A percentile compares a stretch with the other conserved stretches of the same genome.
These are phyloP conservation scores for Penicillium pulvis DNA, from an alignment of 495 filamentous ascomycete genomes.

Conservation along the genomic window DNA sequence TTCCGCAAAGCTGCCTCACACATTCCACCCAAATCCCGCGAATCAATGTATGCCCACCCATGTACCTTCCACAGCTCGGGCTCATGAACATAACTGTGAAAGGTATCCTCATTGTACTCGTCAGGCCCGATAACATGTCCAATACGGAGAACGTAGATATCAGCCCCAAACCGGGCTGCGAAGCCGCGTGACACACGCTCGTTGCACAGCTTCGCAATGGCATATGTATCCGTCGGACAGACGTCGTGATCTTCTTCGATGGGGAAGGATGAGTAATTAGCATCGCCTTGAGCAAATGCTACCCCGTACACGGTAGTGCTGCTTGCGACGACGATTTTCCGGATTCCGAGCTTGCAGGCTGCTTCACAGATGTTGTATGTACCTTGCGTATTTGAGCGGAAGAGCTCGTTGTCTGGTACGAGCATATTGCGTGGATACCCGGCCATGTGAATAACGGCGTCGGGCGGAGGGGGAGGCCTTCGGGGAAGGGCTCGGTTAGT, in stretches of 20 bases:
- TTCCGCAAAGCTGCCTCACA: constrained; percentile 20
- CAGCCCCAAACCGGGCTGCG: constrained; percentile 50
- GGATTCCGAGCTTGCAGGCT: constrained; percentile 58
- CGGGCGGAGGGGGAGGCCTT: constrained; percentile 42
- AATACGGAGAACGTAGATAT: constrained; percentile 61
- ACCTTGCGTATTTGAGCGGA: constrained; percentile 50
- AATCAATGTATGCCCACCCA: constrained; percentile 62
- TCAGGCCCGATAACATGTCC: constrained; percentile 60
- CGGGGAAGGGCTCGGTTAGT: constrained; percentile 44
- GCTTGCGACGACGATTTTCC: constrained; percentile 58
- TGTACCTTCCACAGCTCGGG: constrained; percentile 55
- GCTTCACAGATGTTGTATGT: constrained; percentile 64
- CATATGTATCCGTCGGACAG: constrained; percentile 57
- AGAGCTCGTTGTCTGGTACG: constrained; percentile 59
- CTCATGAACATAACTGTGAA: constrained; percentile 52
- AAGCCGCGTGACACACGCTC: constrained; percentile 56
- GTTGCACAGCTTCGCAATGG: constrained; percentile 57
- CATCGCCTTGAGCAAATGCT: constrained; percentile 56
- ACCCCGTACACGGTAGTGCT: constrained; percentile 59
- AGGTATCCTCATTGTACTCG: constrained; percentile 51
- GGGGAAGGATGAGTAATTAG: constrained; percentile 53
- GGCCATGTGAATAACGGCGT: constrained; percentile 61
- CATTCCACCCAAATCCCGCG: constrained; percentile 55
- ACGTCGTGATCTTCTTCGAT: constrained; percentile 54
- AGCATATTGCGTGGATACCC: constrained; percentile 62